phyloP scores from a whole-genome alignment of 2,329 filamentous ascomycete genomes.

The Tolypocladium sp. region DNA sequence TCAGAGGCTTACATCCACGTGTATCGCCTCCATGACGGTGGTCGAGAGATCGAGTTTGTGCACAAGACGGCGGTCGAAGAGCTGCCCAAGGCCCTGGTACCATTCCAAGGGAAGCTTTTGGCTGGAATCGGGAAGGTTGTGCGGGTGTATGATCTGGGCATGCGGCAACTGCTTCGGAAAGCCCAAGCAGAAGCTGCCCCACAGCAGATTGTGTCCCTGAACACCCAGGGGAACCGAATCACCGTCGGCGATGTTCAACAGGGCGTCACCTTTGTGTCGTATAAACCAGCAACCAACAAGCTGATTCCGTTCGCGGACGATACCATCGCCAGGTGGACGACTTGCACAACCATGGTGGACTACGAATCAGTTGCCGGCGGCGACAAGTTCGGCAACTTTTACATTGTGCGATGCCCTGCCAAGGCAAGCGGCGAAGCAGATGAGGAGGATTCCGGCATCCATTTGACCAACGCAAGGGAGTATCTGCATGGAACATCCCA shows the following conservation, averaged over 20 bases:
- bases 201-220: conserved; percentile 78
- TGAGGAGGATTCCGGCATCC: conserved; percentile 81
- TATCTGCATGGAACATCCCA: conserved; percentile 88
- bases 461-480: conserved; percentile 80
- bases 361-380: conserved; percentile 93
- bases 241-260: conserved; percentile 89
- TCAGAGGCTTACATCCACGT: conserved; percentile 82
- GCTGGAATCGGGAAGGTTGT: conserved; percentile 79
- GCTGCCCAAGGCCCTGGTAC: conserved; percentile 80
- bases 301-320: conserved; percentile 93
- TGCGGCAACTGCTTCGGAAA: conserved; percentile 88
- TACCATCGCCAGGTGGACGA: conserved; percentile 81
- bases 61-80: conserved; percentile 92
- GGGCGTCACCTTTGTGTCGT: conserved; percentile 84
- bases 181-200: conserved; percentile 71
- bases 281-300: conserved; percentile 85
- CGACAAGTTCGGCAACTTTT: conserved; percentile 96
- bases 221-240: conserved; percentile 85
- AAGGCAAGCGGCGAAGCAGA: conserved; percentile 86
- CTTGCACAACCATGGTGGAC: conserved; percentile 86
- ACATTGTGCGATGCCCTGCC: conserved; percentile 78
- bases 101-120: conserved; percentile 83
- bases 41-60: conserved; percentile 84
- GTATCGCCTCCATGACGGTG: conserved; percentile 80
- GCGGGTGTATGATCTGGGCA: conserved; percentile 84